phyloP scores from a whole-genome alignment of 208 protist genomes.

The Wallacemonas collosoma region DNA sequence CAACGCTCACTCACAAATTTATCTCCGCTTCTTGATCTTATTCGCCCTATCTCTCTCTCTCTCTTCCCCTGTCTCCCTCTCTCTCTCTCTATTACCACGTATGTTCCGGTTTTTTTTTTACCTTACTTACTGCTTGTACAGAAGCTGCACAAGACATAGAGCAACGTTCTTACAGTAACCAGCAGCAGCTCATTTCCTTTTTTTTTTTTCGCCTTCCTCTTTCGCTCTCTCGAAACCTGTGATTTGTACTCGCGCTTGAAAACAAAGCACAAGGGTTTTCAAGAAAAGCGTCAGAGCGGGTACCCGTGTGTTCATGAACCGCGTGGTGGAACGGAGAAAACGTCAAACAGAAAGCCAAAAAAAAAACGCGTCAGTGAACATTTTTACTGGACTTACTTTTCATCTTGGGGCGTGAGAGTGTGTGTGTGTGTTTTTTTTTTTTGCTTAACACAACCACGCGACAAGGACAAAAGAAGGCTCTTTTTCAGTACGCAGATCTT shows the following conservation, averaged over 20 bases:
- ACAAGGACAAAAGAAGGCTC: too few species aligned
- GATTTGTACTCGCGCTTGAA: too few species aligned
- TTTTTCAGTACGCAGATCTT: not conserved
- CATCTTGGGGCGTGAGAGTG: constrained; percentile 11
- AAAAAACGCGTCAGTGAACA: not conserved
- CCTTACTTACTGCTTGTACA: not conserved
- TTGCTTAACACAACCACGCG: not conserved
- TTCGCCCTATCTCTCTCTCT: constrained; percentile 5
- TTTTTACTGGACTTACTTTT: not conserved
- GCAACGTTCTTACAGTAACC: not conserved
- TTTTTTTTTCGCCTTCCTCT: constrained; percentile 1
- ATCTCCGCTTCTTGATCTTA: not conserved
- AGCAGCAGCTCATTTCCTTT: not conserved
- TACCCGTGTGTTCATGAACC: too few species aligned
- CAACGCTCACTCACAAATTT: too few species aligned
- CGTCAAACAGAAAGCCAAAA: not conserved
- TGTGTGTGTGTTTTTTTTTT: constrained; percentile 18
- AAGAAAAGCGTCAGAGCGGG: too few species aligned
- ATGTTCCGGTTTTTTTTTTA: not conserved
- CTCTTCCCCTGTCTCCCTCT: constrained; percentile 20
- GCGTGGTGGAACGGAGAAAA: not conserved
- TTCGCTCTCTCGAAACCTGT: not conserved
- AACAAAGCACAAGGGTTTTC: too few species aligned
- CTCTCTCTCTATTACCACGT: constrained; percentile 20
- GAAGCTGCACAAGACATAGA: constrained; percentile 4